phyloP scores from a whole-genome alignment of 768 basidiomycete species.

The Tylopilus subfusipes region DNA sequence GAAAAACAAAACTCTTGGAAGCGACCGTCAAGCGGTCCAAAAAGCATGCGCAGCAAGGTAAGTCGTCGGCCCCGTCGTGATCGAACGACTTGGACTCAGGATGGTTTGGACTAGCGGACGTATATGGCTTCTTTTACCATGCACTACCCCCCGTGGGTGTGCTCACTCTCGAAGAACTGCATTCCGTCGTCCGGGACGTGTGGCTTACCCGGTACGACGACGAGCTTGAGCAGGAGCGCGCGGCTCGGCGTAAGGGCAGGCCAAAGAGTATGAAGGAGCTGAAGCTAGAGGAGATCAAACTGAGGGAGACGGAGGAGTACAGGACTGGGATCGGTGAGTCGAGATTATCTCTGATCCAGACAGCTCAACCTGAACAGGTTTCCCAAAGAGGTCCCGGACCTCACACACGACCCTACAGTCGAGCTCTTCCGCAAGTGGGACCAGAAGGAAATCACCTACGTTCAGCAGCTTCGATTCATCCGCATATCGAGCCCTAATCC shows the following conservation, averaged over 20 bases:
- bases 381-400: conserved; percentile 66
- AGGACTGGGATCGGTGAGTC: conserved; percentile 74
- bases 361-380: not conserved
- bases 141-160: conserved; percentile 58
- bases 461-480: conserved; percentile 70
- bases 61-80: not conserved
- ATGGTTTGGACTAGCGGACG: conserved; percentile 46
- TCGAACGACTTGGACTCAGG: not conserved
- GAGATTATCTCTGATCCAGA: not conserved
- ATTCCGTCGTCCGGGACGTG: conserved; percentile 56
- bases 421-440: conserved; percentile 77
- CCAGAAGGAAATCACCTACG: conserved; percentile 66
- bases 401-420: conserved; percentile 69
- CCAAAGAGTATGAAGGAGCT: conserved; percentile 68
- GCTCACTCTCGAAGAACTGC: conserved; percentile 62
- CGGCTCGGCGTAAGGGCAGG: conserved; percentile 64
- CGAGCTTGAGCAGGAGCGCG: conserved; percentile 58
- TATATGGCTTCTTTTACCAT: conserved; percentile 74
- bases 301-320: conserved; percentile 68
- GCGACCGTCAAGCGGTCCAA: conserved; percentile 52
- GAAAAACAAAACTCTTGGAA: conserved; percentile 64
- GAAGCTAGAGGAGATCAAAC: conserved; percentile 67
- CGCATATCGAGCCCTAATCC: conserved; percentile 64
- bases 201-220: conserved; percentile 74
- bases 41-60: conserved; percentile 56